These are phyloP conservation scores for Linnemannia exigua DNA, from an alignment of 192 early-diverging fungal species.

Conservation along the genomic window DNA sequence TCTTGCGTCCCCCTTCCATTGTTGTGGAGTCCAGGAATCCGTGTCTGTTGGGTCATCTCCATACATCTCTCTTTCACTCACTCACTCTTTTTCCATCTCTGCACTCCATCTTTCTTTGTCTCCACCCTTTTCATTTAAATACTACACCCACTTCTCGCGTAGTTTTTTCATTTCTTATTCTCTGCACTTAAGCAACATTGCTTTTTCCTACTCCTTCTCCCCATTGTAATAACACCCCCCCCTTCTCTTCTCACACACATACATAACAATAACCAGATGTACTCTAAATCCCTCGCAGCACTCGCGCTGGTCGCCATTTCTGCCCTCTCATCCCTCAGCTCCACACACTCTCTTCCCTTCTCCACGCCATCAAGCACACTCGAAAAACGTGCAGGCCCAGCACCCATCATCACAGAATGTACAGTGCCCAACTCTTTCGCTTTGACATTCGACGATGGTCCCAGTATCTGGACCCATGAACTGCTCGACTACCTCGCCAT, in stretches of 20 bases:
- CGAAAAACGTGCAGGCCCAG: constrained; percentile 11
- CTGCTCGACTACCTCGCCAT: constrained; percentile 42
- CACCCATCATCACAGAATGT: constrained; percentile 43
- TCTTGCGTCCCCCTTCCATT: neutral
- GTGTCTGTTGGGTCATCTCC: neutral
- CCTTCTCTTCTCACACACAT: neutral
- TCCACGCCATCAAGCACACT: neutral
- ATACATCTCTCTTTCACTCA: neutral
- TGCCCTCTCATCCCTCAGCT: neutral
- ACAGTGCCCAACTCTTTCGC: constrained; percentile 61
- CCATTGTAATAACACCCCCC: neutral
- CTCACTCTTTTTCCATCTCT: neutral
- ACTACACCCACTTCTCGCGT: neutral
- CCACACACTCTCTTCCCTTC: neutral
- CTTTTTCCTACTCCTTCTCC: neutral
- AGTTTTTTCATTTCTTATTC: neutral
- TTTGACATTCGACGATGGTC: constrained; percentile 78
- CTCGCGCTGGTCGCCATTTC: neutral
- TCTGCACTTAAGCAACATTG: neutral
- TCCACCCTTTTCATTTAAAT: neutral
- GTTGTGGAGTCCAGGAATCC: neutral
- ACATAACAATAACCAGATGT: neutral
- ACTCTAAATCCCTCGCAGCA: neutral
- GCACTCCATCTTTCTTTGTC: too few species aligned
- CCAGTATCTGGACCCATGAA: constrained; percentile 37